Base-by-base conservation (phyloP, 371 early-diverging fungal genomes). In the Haplosporangium sp. region DNA sequence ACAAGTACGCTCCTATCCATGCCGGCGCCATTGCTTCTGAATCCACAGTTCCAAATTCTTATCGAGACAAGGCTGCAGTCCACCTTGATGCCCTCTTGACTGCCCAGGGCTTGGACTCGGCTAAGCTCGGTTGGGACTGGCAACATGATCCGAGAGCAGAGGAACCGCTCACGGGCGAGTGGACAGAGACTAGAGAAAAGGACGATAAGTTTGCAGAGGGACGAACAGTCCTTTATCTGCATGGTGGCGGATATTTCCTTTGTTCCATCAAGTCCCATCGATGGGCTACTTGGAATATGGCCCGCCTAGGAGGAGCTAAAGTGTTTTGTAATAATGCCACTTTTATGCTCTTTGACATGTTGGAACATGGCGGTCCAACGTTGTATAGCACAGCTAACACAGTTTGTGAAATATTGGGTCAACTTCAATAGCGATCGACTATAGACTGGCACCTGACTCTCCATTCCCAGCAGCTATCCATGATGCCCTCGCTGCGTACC, bases 381-480 rank as follows among this genome's bases (percentile, higher is more conserved):
- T 54, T 20, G 37, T 61, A 20, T 37, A 61, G 29, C 29, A 29
- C 29, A 29, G 29, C 29, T 29, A 29, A 29, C 29, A 29, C 29
- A 29, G 29, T 29, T 29, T 29, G 29, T 29, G 29, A 29, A 29
- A 45, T 10, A 45, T 55, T 21, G 21, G 18, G 11, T 18, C 11
- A 23, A 18, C 5, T 53, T 18, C 9, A n/a, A 6, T 83, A 69
- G 81, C 90, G 0, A 81, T 94, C 52, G 87, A 93, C 69, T 95
- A 96, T 79, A 83, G 95, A 29, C 73, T 94, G 42, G 93, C 95
- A 0, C 96, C 96, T 0, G 90, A 93, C 20, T 80, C 86, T 45
- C 90, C 93, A 11, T 96, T 94, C 73, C 96, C 96, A 5, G 83
- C 87, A 20, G 92, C 91, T 5, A 80, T 96, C 6, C 90, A 92